Percentiles rank a stretch among this genome's conserved stretches.
These are phyloP conservation scores for Scenedesmus sp. DNA, from an alignment of 163 green algal genomes.

Conservation along the genomic window DNA sequence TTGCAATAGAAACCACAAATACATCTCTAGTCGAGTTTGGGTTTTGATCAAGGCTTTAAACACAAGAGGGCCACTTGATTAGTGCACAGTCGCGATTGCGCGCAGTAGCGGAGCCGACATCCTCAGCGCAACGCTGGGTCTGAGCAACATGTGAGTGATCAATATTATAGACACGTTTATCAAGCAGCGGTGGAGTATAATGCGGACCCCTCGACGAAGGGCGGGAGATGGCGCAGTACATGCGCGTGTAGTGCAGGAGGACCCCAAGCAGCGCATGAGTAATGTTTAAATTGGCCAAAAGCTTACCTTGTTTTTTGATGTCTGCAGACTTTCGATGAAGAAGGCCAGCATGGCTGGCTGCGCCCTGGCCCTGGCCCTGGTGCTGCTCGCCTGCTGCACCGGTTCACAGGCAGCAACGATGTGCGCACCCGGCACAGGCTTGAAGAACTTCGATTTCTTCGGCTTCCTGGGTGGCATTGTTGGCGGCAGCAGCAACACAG, in stretches of 20 bases:
- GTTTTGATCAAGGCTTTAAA: too few relatives aligned
- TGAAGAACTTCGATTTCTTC: constrained; percentile 18
- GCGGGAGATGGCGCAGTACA: constrained; percentile 9
- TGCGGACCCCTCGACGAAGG: background rate
- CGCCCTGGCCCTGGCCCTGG: background rate
- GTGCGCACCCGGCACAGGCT: constrained; percentile 8
- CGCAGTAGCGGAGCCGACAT: too few relatives aligned
- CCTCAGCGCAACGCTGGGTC: background rate
- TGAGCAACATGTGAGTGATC: background rate
- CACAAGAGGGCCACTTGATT: too few relatives aligned
- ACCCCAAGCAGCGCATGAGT: background rate
- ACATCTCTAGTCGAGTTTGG: too few relatives aligned
- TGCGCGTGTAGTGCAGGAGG: background rate
- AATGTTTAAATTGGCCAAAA: background rate
- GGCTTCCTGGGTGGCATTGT: constrained; percentile 9
- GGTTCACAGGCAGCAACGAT: background rate
- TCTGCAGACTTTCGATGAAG: background rate
- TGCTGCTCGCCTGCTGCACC: background rate
- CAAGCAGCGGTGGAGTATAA: background rate
- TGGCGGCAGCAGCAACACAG: background rate
- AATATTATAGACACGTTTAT: background rate
- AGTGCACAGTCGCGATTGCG: too few relatives aligned
- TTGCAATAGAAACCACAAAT: background rate
- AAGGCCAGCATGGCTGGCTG: background rate
- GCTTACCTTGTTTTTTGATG: background rate